Conservation (phyloP, 1,139 yeast species). For the Lodderomyces beijingensis region DNA sequence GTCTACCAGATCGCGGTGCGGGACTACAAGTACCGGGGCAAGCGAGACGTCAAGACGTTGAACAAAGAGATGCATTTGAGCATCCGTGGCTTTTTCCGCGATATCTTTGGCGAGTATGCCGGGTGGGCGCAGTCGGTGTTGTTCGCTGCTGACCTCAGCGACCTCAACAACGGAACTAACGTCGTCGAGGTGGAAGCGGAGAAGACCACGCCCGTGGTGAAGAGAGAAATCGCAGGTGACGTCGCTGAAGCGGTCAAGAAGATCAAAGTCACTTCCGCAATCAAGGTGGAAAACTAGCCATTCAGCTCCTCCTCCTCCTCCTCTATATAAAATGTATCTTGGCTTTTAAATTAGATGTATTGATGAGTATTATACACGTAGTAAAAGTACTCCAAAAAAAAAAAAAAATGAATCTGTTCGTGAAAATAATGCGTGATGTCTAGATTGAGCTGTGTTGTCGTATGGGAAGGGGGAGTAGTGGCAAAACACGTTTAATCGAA, state of each 20-base stretch:
- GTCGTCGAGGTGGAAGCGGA: slow-evolving; percentile 5
- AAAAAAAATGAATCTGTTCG: background rate
- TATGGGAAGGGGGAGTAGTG: too few species aligned
- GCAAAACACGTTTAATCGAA: slow-evolving; percentile 46
- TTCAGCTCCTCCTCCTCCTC: too few species aligned
- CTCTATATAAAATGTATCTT: too few species aligned
- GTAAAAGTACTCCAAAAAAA: too few species aligned
- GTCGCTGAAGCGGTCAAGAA: slow-evolving; percentile 1
- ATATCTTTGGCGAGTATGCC: slow-evolving; percentile 84
- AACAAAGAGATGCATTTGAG: slow-evolving; percentile 57
- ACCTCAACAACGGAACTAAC: slow-evolving; percentile 52
- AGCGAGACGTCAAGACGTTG: slow-evolving; percentile 45
- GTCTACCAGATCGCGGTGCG: slow-evolving; percentile 88
- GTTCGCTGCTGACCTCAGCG: slow-evolving; percentile 77
- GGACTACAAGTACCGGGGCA: slow-evolving; percentile 63
- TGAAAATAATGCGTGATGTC: background rate
- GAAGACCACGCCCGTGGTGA: too few species aligned
- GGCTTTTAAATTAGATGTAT: too few species aligned
- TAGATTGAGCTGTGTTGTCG: too few species aligned
- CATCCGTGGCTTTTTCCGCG: slow-evolving; percentile 58
- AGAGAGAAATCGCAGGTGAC: background rate
- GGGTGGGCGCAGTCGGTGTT: slow-evolving; percentile 98
- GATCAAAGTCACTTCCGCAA: background rate
- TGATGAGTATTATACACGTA: too few species aligned
- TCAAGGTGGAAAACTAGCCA: too few species aligned